A percentile compares a stretch with the other conserved stretches of the same genome.
These are phyloP conservation scores for Oryza punctata DNA, from an alignment of 176 grass and related monocot genomes.

Conservation along the genomic window DNA sequence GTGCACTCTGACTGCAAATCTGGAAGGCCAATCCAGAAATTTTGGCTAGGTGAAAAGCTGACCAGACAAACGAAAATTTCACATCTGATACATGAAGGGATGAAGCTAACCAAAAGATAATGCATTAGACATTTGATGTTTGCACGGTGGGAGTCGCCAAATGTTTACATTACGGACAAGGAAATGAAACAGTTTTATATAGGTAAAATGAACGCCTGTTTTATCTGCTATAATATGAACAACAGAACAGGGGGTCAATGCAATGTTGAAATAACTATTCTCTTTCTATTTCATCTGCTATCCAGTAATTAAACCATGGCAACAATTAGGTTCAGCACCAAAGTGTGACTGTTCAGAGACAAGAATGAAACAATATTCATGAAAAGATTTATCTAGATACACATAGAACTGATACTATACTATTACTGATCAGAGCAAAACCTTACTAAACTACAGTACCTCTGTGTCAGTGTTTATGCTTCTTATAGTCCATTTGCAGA, in stretches of 20 bases:
- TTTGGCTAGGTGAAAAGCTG: not conserved
- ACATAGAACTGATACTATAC: not conserved
- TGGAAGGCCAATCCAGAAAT: not conserved
- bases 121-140: not conserved
- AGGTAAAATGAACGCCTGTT: not conserved
- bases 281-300: not conserved
- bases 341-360: constrained; percentile 2
- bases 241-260: not conserved
- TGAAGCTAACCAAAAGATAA: not conserved
- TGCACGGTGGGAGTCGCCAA: not conserved
- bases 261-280: not conserved
- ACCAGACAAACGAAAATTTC: not conserved
- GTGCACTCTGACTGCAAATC: not conserved
- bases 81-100: not conserved
- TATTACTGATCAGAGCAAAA: constrained; percentile 10
- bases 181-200: not conserved
- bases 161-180: not conserved
- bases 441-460: not conserved
- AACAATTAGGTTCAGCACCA: not conserved
- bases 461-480: not conserved
- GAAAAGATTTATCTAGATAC: not conserved
- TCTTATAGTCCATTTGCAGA: not conserved
- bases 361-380: not conserved
- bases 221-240: not conserved
- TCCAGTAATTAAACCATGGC: not conserved